Evolutionary conservation across 441 rosid species (phyloP).

Genomic region (Adansonia rubrostipa): DNA sequence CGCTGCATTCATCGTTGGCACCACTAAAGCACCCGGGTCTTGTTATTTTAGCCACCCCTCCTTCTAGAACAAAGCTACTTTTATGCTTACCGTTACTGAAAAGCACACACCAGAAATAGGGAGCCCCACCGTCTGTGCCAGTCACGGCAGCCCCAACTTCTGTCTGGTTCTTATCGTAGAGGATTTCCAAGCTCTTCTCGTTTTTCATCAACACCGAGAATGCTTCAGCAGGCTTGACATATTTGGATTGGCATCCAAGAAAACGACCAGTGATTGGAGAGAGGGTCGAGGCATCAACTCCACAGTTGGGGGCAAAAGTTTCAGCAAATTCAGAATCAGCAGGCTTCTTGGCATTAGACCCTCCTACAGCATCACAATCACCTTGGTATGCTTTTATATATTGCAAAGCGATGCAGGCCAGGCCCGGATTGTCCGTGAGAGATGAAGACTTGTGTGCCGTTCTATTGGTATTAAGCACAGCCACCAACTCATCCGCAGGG

Average conservation of each 20-base stretch:
- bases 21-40: slow-evolving; percentile 78
- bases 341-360: slow-evolving; percentile 70
- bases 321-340: slow-evolving; percentile 55
- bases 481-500: slow-evolving; percentile 70
- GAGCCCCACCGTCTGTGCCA: slow-evolving; percentile 67
- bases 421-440: slow-evolving; percentile 60
- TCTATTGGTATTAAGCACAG: slow-evolving; percentile 50
- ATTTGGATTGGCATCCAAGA: slow-evolving; percentile 62
- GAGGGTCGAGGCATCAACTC: slow-evolving; percentile 53
- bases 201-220: slow-evolving; percentile 63
- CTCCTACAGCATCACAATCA: slow-evolving; percentile 61
- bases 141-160: slow-evolving; percentile 69
- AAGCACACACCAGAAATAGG: slow-evolving; percentile 77
- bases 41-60: slow-evolving; percentile 57
- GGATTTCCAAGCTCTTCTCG: slow-evolving; percentile 55
- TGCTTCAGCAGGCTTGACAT: slow-evolving; percentile 53
- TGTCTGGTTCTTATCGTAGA: slow-evolving; percentile 63
- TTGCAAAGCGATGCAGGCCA: slow-evolving; percentile 78
- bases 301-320: slow-evolving; percentile 69
- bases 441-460: slow-evolving; percentile 59
- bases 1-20: slow-evolving; percentile 63
- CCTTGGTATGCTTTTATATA: slow-evolving; percentile 75
- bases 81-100: slow-evolving; percentile 68
- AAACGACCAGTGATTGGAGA: slow-evolving; percentile 69
- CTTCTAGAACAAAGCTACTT: slow-evolving; percentile 56